Evolutionary conservation across 75 land plant species (phyloP).

Genomic region (Chamaecyparis obtusa): DNA sequence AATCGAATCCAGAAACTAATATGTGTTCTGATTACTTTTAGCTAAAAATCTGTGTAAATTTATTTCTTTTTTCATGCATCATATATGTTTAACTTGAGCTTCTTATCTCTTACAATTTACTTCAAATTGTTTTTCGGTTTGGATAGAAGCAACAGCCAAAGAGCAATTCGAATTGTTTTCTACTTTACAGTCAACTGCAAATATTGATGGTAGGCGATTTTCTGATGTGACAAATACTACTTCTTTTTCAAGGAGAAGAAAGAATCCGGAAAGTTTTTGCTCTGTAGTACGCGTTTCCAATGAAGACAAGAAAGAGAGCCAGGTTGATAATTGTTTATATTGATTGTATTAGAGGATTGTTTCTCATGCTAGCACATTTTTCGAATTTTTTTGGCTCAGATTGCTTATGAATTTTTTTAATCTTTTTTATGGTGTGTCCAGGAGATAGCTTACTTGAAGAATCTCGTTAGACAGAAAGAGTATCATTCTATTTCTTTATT

Average conservation of each 20-base stretch:
- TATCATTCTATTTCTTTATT: neutral
- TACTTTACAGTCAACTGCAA: neutral
- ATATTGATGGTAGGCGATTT: neutral
- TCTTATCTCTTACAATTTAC: neutral
- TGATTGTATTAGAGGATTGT: neutral
- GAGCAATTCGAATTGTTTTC: neutral
- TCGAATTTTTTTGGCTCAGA: neutral
- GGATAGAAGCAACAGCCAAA: neutral
- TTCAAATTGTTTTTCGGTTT: neutral
- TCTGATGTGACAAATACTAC: neutral
- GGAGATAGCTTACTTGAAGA: slow-evolving; percentile 12
- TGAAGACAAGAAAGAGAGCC: neutral
- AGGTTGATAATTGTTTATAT: neutral
- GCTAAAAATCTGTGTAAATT: neutral
- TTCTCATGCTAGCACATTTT: neutral
- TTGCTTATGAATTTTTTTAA: neutral
- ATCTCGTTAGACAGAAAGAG: neutral
- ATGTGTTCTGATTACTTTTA: neutral
- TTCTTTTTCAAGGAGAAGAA: neutral
- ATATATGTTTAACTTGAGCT: neutral
- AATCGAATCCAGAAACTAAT: too few relatives aligned
- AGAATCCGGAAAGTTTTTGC: neutral
- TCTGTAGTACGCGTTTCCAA: neutral
- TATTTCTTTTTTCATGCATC: neutral
- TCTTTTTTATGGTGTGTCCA: neutral